Percentiles rank a stretch among this genome's conserved stretches.
Conservation (phyloP, 345 rosid genomes). For the Stellera chamaejasme region DNA sequence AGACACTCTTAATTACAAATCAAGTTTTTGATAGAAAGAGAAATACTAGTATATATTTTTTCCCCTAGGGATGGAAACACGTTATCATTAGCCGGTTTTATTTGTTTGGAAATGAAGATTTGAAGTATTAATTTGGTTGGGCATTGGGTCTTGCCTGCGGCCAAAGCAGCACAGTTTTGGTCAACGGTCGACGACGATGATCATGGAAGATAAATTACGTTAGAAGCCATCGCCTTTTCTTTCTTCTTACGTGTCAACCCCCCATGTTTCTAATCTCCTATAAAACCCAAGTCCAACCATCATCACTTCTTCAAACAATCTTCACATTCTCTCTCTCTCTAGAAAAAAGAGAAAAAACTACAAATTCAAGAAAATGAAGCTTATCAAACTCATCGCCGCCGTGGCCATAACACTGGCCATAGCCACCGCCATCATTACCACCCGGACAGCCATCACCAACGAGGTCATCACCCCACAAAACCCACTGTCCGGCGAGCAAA, state of each 20-base stretch:
- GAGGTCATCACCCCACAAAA: slow-evolving; percentile 10
- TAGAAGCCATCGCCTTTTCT: slow-evolving; percentile 21
- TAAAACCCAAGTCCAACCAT: slow-evolving; percentile 28
- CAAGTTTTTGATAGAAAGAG: no score
- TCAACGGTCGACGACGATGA: no score
- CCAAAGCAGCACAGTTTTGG: no score
- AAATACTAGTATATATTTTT: no score
- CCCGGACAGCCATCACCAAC: slow-evolving; percentile 13
- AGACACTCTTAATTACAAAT: no score
- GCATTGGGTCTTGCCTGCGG: no score
- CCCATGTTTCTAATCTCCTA: slow-evolving; percentile 17
- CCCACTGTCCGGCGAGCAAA: slow-evolving; percentile 3
- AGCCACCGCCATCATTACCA: slow-evolving; percentile 26
- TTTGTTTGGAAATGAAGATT: no score
- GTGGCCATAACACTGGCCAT: slow-evolving; percentile 39
- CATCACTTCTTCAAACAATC: not conserved
- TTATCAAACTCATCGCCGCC: slow-evolving; percentile 28
- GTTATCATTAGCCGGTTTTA: no score
- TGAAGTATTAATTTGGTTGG: no score
- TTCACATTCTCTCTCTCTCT: slow-evolving; percentile 7
- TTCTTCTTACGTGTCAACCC: slow-evolving; percentile 59
- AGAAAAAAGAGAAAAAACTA: not conserved
- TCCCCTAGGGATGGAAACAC: no score
- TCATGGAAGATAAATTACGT: no score
- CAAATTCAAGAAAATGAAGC: slow-evolving; percentile 26